These are phyloP conservation scores for Botrytis pseudocinerea DNA, from an alignment of 2,329 filamentous ascomycete species.

Conservation along the genomic window DNA sequence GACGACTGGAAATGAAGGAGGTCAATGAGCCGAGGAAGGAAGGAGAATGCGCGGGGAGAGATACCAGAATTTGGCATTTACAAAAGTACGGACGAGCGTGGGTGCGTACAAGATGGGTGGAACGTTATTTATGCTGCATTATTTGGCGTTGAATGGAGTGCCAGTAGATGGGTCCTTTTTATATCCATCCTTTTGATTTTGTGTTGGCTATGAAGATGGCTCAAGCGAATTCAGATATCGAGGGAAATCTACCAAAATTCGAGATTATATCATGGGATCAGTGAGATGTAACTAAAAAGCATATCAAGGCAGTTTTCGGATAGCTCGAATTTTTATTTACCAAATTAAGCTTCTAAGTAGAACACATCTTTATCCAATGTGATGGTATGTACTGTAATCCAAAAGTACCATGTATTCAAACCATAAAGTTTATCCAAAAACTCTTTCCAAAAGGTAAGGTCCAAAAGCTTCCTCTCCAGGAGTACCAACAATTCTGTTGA, in stretches of 20 bases:
- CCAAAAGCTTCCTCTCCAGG: constrained; percentile 70
- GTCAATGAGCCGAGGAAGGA: background rate
- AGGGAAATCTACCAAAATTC: constrained; percentile 1
- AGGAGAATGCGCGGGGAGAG: background rate
- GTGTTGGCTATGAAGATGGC: background rate
- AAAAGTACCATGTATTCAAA: constrained; percentile 1
- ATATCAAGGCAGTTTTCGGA: background rate
- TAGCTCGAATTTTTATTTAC: background rate
- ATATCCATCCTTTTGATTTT: background rate
- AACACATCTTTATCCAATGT: constrained; percentile 6
- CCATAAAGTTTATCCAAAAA: constrained; percentile 43
- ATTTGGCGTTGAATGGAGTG: constrained; percentile 21
- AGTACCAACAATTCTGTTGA: constrained; percentile 70
- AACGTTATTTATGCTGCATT: constrained; percentile 13
- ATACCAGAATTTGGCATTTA: constrained; percentile 21
- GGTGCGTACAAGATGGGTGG: background rate
- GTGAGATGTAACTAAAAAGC: background rate
- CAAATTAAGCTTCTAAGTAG: constrained; percentile 1
- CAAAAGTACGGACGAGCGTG: background rate
- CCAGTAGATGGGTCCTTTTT: constrained; percentile 10
- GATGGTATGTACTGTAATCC: constrained; percentile 15
- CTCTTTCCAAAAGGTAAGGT: constrained; percentile 60
- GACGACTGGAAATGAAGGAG: background rate
- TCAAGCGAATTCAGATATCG: background rate
- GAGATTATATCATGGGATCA: background rate